Conservation (phyloP, 108 stramenopile genomes). For the Hondaea fermentalgiana region DNA sequence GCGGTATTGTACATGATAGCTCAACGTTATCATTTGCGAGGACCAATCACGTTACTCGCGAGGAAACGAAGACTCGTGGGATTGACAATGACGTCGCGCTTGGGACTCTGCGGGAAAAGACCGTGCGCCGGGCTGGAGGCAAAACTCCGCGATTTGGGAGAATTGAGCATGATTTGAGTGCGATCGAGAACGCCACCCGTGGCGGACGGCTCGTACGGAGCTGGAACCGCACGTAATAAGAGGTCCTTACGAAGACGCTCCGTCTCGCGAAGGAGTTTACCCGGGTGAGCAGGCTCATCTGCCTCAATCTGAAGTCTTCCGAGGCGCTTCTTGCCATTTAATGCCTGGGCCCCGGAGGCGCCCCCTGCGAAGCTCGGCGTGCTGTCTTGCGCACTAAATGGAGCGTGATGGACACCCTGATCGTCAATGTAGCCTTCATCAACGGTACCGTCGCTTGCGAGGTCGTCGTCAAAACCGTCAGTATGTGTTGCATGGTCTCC, state of each 20-base stretch:
- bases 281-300: neutral
- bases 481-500: neutral
- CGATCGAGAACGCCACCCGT: neutral
- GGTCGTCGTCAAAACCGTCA: neutral
- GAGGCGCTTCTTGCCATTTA: neutral
- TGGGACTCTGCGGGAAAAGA: neutral
- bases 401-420: no score
- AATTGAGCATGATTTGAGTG: neutral
- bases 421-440: neutral
- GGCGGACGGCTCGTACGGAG: neutral
- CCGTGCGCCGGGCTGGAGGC: neutral
- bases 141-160: neutral
- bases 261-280: neutral
- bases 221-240: neutral
- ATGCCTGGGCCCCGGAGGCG: neutral
- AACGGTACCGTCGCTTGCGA: neutral
- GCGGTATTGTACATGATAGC: neutral
- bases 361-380: no score
- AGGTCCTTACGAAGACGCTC: neutral
- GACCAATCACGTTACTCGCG: neutral
- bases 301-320: neutral
- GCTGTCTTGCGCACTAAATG: no score
- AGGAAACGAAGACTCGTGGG: constrained; percentile 12
- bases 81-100: neutral
- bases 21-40: neutral